Evolutionary conservation across 2,329 filamentous ascomycete species (phyloP), one percentile per base, ranked within the genome.

Genomic region (Diaporthe velutina): DNA sequence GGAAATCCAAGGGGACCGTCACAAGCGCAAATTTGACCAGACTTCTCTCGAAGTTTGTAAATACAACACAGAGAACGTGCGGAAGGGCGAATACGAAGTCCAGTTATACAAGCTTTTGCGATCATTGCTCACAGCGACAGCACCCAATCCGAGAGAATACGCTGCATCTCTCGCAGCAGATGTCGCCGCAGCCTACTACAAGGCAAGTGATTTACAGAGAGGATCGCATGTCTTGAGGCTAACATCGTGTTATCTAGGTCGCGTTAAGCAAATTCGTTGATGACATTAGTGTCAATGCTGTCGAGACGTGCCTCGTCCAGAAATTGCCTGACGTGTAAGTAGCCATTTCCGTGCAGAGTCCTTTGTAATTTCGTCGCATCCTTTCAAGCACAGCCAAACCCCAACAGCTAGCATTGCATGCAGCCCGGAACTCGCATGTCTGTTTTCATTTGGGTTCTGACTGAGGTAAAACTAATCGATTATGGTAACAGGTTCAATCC

Each of bases 201-300:
- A 79, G 76, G 79, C 77, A 76, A 50, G 48, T 13, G 48, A 9
- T 10, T 48, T 48, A n/a, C 22, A 9, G 6, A 4, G 4, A 10
- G 9, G 12, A 52, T 6, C 8, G 8, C n/a, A 25, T 52, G n/a
- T 25, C 48, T 52, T 77, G 54, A 79, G 25, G 15, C 1, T 70
- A 1, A n/a, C 38, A 28, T 9, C 13, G 1, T n/a, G n/a, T 38
- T 4, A 38, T 19, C 2, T 30, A 80, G 79, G 77, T 80, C 42
- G 79, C 79, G 1, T 55, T 80, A 22, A 80, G 79, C 50, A 80
- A 80, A n/a, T 80, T 80, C 68, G 78, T 74, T 35, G 79, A 80
- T 52, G 79, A 80, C 30, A 60, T 80, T 19, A 80, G 79, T 66
- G 79, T 80, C 17, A 77, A 80, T 40, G 79, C 78, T 19, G 78